A percentile compares a stretch with the other conserved stretches of the same genome.
Conservation (phyloP, 2,329 filamentous ascomycete species). For the Colletotrichum agaves region DNA sequence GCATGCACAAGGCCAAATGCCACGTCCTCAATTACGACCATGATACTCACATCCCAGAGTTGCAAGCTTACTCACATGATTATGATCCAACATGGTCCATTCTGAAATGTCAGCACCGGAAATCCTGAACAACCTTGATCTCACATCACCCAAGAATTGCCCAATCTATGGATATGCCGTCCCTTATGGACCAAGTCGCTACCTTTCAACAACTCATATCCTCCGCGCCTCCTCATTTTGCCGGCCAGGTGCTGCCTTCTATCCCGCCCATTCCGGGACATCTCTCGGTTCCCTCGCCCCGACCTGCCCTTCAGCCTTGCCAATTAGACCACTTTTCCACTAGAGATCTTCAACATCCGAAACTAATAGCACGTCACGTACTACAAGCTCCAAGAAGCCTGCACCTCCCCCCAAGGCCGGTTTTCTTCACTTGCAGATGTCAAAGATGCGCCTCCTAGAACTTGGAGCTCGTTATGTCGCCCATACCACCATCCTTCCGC, state of each 20-base stretch:
- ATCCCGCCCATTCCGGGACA: neutral
- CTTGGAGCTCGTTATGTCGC: neutral
- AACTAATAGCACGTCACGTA: neutral
- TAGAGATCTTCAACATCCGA: too few species aligned
- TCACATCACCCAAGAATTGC: neutral
- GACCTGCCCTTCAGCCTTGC: neutral
- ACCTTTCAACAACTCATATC: too few species aligned
- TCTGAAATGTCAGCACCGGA: conserved; percentile 2
- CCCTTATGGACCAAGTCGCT: neutral
- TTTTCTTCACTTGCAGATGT: conserved; percentile 9
- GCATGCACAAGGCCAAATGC: neutral
- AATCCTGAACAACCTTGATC: neutral
- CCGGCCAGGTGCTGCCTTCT: neutral
- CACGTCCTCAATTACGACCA: neutral
- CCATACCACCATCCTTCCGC: neutral
- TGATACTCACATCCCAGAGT: neutral
- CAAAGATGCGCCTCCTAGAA: conserved; percentile 4
- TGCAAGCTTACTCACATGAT: neutral
- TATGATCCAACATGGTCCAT: conserved; percentile 9
- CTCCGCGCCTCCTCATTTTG: too few species aligned
- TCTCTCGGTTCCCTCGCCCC: neutral
- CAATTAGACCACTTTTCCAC: neutral
- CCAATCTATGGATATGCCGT: neutral
- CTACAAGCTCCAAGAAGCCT: neutral
- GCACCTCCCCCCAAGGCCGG: neutral